These are phyloP conservation scores for Pugionium dolabratum DNA, from an alignment of 345 rosid species.

Conservation along the genomic window DNA sequence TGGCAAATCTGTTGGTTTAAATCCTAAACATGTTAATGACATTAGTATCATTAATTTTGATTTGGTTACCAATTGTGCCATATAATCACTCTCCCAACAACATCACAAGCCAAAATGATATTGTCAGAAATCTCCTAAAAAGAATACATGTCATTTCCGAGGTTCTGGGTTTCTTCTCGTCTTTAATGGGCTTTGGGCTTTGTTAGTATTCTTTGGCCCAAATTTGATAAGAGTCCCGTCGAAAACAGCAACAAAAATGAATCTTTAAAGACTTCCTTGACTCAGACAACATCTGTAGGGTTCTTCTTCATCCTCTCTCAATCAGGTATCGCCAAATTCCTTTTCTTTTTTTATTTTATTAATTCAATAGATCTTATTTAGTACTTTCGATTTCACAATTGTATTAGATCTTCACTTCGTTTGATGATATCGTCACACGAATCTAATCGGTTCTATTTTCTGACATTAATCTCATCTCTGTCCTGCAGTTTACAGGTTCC, in stretches of 20 bases:
- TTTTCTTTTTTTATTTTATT: too few species aligned
- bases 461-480: background rate
- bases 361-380: background rate
- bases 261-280: background rate
- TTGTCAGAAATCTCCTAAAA: conserved; percentile 13
- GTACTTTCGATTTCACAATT: background rate
- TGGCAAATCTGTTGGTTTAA: conserved; percentile 10
- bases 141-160: background rate
- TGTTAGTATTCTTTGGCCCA: conserved; percentile 18
- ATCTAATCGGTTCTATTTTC: background rate
- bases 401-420: background rate
- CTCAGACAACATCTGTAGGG: conserved; percentile 29
- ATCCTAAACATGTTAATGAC: too few species aligned
- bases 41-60: too few species aligned
- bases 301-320: conserved; percentile 25
- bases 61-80: background rate
- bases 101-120: conserved; percentile 23
- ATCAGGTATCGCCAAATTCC: conserved; percentile 19
- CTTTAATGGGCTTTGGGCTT: conserved; percentile 13
- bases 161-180: background rate
- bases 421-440: background rate
- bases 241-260: conserved; percentile 24
- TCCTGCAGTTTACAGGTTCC: background rate
- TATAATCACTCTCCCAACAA: conserved; percentile 14
- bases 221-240: background rate